Base-by-base conservation (phyloP, 805 yeast genomes). In the Wickerhamiella slavikovae region DNA sequence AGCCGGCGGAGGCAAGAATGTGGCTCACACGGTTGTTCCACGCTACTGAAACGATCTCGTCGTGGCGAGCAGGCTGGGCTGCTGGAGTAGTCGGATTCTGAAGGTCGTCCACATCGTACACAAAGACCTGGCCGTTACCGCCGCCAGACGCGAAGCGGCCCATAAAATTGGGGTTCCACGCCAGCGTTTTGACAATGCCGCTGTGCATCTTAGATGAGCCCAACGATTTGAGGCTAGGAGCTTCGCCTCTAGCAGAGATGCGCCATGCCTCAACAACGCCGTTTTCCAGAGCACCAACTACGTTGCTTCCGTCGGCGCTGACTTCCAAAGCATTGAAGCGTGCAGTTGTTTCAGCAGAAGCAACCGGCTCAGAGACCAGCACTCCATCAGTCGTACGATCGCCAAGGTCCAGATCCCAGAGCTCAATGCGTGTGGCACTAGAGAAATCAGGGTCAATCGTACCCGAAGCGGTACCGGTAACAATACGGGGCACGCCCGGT, bases 381-480 rank as follows among this genome's bases (percentile, higher is more conserved):
- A 45, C 42, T 12, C 41, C 41, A 14, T 38, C 42, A 11, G 42
- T 28, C 10, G 56, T 42, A 31, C 46, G 48, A 36, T 54, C 57
- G 24, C 39, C 33, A 28, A 52, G 40, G 33, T 51, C 43, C 7
- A 77, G 62, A 36, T 75, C 71, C 77, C 91, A 75, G 35, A 89
- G 59, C 43, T 80, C 83, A 34, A 89, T 55, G n/a, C 64, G 53
- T 2, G 94, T 70, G 17, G 71, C 62, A 14, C 89, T 69, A 24
- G 83, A 71, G 52, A 83, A 83, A 47, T 74, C 71, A 25, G 76
- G 77, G 48, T 80, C 94, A 42, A 89, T 75, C 10, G 94, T 91
- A 5, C 96, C 96, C 0, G 96, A 83, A n/a, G 79, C 76, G 1
- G 94, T 76, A 15, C 94, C 98, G 2, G 93, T 68, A 15, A 82